Evolutionary conservation across 2,329 filamentous ascomycete genomes (phyloP).

Genomic region (Monilinia aucupariae): DNA sequence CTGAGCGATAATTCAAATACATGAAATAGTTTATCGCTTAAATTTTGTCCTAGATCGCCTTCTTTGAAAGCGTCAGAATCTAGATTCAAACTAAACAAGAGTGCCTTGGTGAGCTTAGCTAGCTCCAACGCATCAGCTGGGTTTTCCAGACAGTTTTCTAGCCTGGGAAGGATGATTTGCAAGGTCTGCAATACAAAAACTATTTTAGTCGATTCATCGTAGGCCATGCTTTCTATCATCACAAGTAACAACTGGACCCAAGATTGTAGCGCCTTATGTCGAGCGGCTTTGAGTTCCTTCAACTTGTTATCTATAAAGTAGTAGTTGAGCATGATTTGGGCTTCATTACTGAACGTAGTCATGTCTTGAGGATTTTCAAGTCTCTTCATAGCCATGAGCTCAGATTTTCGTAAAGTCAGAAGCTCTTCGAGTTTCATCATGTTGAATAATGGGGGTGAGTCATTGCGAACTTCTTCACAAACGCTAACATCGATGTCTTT

Average conservation of each 20-base stretch:
- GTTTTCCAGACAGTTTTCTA: conserved; percentile 69
- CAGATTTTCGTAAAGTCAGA: conserved; percentile 62
- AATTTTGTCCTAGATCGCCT: conserved; percentile 58
- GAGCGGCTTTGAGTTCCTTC: conserved; percentile 45
- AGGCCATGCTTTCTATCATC: conserved; percentile 75
- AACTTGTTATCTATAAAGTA: conserved; percentile 60
- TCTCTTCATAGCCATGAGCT: conserved; percentile 47
- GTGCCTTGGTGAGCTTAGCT: conserved; percentile 66
- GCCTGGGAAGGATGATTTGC: conserved; percentile 79
- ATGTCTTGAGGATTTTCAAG: conserved; percentile 48
- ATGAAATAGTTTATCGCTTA: conserved; percentile 85
- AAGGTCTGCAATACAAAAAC: conserved; percentile 80
- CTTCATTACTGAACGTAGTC: conserved; percentile 51
- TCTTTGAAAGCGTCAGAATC: conserved; percentile 39
- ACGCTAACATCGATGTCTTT: conserved; percentile 60
- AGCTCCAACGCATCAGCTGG: conserved; percentile 68
- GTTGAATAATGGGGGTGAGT: conserved; percentile 58
- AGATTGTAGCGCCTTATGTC: conserved; percentile 65
- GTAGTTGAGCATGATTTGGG: conserved; percentile 54
- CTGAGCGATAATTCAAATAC: conserved; percentile 83
- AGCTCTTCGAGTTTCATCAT: conserved; percentile 68
- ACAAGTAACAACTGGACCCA: conserved; percentile 84
- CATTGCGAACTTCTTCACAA: conserved; percentile 56
- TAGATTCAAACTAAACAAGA: conserved; percentile 68
- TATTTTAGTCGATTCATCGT: conserved; percentile 65